Conservation (phyloP, 2,329 filamentous ascomycete species). For the Phoma herbarum region DNA sequence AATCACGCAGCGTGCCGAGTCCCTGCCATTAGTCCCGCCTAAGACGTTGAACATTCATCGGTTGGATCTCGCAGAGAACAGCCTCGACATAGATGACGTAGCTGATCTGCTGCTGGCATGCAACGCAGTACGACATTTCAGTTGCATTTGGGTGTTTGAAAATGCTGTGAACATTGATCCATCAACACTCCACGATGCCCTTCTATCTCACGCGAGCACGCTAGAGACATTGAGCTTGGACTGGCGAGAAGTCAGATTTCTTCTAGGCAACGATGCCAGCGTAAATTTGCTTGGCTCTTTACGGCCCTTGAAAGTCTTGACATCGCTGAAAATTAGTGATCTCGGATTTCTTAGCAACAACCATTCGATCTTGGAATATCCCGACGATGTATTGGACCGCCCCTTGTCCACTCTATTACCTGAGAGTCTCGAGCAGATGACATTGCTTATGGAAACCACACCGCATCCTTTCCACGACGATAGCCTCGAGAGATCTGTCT, state of each 20-base stretch:
- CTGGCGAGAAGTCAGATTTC: conserved; percentile 19
- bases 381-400: neutral
- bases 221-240: conserved; percentile 31
- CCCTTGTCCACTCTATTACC: conserved; percentile 26
- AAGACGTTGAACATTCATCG: conserved; percentile 24
- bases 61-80: conserved; percentile 34
- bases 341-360: conserved; percentile 14
- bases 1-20: neutral
- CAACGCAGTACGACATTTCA: conserved; percentile 30
- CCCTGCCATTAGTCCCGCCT: neutral
- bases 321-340: conserved; percentile 25
- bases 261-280: neutral
- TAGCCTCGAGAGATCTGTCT: conserved; percentile 6
- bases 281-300: conserved; percentile 22
- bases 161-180: neutral
- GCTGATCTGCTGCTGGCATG: conserved; percentile 22
- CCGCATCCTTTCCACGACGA: neutral
- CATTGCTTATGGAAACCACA: conserved; percentile 6
- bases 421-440: conserved; percentile 17
- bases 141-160: conserved; percentile 32
- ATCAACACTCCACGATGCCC: conserved; percentile 19
- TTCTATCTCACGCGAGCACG: conserved; percentile 25
- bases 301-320: conserved; percentile 18
- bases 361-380: conserved; percentile 5
- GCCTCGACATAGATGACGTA: conserved; percentile 22